Evolutionary conservation across 306 rosid genomes (phyloP).

Genomic region (Styphnolobium japonicum): DNA sequence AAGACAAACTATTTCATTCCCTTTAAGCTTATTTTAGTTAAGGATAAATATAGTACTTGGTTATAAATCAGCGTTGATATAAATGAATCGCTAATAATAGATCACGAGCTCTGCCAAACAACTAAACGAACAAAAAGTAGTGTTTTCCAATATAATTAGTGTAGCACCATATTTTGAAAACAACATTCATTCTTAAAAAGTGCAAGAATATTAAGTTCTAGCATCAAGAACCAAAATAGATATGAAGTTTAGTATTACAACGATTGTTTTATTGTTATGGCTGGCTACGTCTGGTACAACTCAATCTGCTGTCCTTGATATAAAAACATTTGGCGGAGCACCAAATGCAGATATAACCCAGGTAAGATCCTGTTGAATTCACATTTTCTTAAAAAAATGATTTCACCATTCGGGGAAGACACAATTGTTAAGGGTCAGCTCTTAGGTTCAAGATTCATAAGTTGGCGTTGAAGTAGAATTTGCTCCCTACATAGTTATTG

Average conservation of each 20-base stretch:
- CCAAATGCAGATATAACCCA: conserved; percentile 20
- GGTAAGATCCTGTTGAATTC: background rate
- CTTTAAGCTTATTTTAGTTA: background rate
- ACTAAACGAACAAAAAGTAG: background rate
- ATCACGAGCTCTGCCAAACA: background rate
- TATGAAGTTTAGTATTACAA: background rate
- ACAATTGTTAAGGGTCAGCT: background rate
- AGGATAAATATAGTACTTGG: background rate
- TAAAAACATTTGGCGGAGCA: conserved; percentile 11
- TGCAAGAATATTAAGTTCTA: background rate
- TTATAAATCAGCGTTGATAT: background rate
- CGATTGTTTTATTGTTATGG: background rate
- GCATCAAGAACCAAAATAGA: background rate
- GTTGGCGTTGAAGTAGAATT: background rate
- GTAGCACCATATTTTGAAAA: background rate
- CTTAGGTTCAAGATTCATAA: background rate
- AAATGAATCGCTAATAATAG: background rate
- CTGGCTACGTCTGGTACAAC: background rate
- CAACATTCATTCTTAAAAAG: background rate
- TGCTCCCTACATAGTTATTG: background rate
- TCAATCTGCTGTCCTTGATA: conserved; percentile 9
- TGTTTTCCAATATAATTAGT: background rate
- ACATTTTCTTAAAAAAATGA: no score
- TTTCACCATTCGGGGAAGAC: no score
- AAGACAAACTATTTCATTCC: background rate